A percentile compares a stretch with the other conserved stretches of the same genome.
Conservation (phyloP, 2,329 filamentous ascomycete species). For the Fusarium sp. region DNA sequence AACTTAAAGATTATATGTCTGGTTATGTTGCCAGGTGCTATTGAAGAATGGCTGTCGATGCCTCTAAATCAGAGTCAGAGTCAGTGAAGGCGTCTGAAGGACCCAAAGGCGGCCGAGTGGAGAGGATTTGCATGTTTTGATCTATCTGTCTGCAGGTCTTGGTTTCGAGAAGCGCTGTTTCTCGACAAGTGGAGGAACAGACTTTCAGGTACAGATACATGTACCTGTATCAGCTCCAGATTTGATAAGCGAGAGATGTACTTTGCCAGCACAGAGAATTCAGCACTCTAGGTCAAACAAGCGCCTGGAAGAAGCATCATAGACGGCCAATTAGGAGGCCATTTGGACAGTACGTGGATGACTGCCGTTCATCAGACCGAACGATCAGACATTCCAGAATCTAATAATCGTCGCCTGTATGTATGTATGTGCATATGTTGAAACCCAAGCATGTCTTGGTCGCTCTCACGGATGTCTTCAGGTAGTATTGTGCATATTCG, state of each 20-base stretch:
- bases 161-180: slow-evolving; percentile 44
- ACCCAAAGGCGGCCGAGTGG: slow-evolving; percentile 31
- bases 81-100: slow-evolving; percentile 2
- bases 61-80: slow-evolving; percentile 3
- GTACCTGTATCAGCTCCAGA: slow-evolving; percentile 8
- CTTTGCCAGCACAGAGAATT: slow-evolving; percentile 12
- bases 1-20: slow-evolving; percentile 30
- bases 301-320: slow-evolving; percentile 29
- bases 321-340: slow-evolving; percentile 23
- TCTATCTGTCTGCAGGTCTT: slow-evolving; percentile 38
- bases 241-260: slow-evolving; percentile 20
- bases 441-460: not conserved
- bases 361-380: slow-evolving; percentile 8
- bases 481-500: slow-evolving; percentile 11
- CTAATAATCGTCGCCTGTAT: not conserved
- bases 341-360: slow-evolving; percentile 7
- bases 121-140: slow-evolving; percentile 18
- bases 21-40: not conserved
- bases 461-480: slow-evolving; percentile 2
- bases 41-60: slow-evolving; percentile 34
- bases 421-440: slow-evolving; percentile 2
- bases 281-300: slow-evolving; percentile 33
- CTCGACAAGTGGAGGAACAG: slow-evolving; percentile 26
- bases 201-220: slow-evolving; percentile 13
- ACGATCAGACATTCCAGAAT: not conserved